phyloP scores from a whole-genome alignment of 2,329 filamentous ascomycete genomes.

The Grosmannia huntii region DNA sequence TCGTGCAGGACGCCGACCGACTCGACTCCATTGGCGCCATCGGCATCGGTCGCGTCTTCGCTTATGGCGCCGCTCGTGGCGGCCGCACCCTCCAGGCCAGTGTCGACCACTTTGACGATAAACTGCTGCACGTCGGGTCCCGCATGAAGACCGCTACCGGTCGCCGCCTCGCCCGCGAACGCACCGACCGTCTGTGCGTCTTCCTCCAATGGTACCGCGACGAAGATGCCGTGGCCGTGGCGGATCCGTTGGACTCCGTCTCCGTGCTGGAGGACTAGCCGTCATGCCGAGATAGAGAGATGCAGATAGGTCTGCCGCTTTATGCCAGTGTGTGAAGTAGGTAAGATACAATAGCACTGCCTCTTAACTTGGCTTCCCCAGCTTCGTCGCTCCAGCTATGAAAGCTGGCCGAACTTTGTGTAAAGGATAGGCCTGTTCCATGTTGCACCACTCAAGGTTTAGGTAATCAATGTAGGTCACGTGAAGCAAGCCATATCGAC shows the following conservation, averaged over 20 bases:
- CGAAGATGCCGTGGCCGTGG: constrained; percentile 23
- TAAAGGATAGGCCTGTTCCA: no score
- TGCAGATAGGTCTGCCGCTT: no score
- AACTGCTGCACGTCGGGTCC: constrained; percentile 51
- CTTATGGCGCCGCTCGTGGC: constrained; percentile 56
- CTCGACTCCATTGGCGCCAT: constrained; percentile 85
- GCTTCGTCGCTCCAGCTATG: no score
- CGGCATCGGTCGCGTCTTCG: constrained; percentile 67
- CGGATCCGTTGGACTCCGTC: background rate
- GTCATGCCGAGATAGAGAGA: background rate
- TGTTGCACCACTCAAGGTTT: no score
- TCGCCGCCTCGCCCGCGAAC: constrained; percentile 35
- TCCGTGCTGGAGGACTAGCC: background rate
- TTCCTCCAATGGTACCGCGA: constrained; percentile 48
- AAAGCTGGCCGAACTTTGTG: no score
- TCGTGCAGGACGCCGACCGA: constrained; percentile 86
- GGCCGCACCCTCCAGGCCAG: constrained; percentile 43
- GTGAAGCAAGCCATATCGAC: no score
- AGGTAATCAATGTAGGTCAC: no score
- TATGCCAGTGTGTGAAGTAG: no score
- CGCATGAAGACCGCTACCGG: constrained; percentile 54
- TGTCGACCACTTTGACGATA: constrained; percentile 65
- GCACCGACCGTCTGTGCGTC: constrained; percentile 36
- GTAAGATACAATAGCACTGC: no score
- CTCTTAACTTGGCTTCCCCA: no score